phyloP scores from a whole-genome alignment of 1,284 basidiomycete genomes.

The Malassezia sp. region DNA sequence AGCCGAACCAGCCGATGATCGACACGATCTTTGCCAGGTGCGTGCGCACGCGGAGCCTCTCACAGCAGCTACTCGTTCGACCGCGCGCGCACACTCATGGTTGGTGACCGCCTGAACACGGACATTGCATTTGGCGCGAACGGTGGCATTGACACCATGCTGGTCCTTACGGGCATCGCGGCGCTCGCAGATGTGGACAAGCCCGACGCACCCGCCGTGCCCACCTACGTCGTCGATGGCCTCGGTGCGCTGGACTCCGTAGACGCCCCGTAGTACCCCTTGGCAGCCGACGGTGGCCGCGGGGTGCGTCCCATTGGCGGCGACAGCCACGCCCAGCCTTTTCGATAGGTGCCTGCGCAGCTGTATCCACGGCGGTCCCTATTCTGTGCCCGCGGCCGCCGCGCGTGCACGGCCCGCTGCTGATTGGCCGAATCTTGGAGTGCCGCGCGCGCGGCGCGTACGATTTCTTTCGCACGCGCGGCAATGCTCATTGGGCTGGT shows the following conservation, averaged over 20 bases:
- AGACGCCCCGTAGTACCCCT: not conserved
- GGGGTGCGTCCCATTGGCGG: too few relatives aligned
- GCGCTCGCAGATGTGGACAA: constrained; percentile 47
- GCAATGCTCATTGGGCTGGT: constrained; percentile 77
- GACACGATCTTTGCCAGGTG: constrained; percentile 93
- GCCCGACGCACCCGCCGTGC: constrained; percentile 50
- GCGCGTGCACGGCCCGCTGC: too few relatives aligned
- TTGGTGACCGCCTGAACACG: constrained; percentile 87
- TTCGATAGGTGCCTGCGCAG: too few relatives aligned
- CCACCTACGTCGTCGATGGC: constrained; percentile 35
- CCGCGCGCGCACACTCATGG: constrained; percentile 74
- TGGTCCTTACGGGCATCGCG: constrained; percentile 72
- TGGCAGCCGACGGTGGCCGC: too few relatives aligned
- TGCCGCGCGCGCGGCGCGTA: constrained; percentile 1
- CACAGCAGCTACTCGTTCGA: constrained; percentile 50
- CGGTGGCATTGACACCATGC: constrained; percentile 71
- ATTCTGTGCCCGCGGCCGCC: too few relatives aligned
- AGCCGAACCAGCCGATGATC: constrained; percentile 81
- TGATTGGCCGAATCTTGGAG: not conserved
- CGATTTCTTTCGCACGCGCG: not conserved
- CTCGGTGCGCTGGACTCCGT: constrained; percentile 36
- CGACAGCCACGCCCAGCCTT: too few relatives aligned
- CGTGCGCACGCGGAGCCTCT: too few relatives aligned
- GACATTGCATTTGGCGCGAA: constrained; percentile 83
- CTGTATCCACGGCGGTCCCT: too few relatives aligned